Conservation (phyloP, 2,329 filamentous ascomycete species). For the Daldinia eschscholtzii region DNA sequence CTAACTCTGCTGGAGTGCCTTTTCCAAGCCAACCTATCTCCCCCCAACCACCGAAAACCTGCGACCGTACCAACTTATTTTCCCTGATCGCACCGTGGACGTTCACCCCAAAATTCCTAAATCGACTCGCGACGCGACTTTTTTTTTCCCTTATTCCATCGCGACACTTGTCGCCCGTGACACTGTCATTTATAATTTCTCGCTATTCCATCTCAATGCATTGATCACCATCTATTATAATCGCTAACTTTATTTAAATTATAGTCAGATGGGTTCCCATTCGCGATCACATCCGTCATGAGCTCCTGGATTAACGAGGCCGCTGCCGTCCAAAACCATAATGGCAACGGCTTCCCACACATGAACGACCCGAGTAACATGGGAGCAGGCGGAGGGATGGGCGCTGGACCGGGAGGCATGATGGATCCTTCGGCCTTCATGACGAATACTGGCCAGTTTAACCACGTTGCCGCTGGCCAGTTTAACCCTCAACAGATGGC, state of each 20-base stretch:
- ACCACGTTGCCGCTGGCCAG: constrained; percentile 61
- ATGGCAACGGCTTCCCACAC: constrained; percentile 76
- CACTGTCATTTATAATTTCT: constrained; percentile 56
- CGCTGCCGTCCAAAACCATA: constrained; percentile 73
- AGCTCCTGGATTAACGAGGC: constrained; percentile 80
- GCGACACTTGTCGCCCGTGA: constrained; percentile 54
- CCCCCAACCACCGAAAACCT: constrained; percentile 44
- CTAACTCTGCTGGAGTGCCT: constrained; percentile 11
- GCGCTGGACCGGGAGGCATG: constrained; percentile 57
- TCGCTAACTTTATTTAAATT: constrained; percentile 58
- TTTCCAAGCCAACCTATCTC: constrained; percentile 30
- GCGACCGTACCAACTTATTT: constrained; percentile 47
- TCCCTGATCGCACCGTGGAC: constrained; percentile 51
- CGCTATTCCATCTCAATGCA: constrained; percentile 59
- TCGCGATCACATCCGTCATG: constrained; percentile 68
- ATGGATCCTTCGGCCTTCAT: constrained; percentile 76
- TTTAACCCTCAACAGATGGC: constrained; percentile 71
- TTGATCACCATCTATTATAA: constrained; percentile 54
- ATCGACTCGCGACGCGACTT: constrained; percentile 59
- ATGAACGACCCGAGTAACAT: constrained; percentile 71
- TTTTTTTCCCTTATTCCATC: constrained; percentile 53
- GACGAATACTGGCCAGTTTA: constrained; percentile 71
- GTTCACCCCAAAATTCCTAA: constrained; percentile 52
- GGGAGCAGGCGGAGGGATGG: constrained; percentile 56
- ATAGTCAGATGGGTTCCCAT: constrained; percentile 63